Evolutionary conservation across 2,329 filamentous ascomycete genomes (phyloP), one percentile per base, ranked within the genome.

Genomic region (Colletotrichum navitas): DNA sequence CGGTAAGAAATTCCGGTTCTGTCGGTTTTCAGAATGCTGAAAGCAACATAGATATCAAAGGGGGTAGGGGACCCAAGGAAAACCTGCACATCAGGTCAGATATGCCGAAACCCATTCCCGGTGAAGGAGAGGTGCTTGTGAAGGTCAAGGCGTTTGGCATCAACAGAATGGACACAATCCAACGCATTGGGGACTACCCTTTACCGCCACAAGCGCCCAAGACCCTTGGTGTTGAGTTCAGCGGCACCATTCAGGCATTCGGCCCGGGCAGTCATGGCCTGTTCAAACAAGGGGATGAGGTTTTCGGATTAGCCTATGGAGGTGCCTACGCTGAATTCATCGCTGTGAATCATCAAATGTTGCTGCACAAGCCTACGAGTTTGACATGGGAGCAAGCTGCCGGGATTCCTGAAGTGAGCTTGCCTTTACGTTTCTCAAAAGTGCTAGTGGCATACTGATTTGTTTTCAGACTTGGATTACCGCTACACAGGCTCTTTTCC

Each of bases 311-410:
- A 16, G 93, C 94, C 3, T 97, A 97, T 82, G 94, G 95, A 74
- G 95, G 92, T 66, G 94, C 94, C 0, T 97, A 97, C 80, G 94
- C 94, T 34, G 93, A 97, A 84, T 95, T 92, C 83, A 89, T 97
- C 76, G 89, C 89, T 56, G 92, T 94, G 5, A 90, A 88, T 77
- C 90, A 90, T 61, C 89, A 91, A 76, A 97, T 95, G 93, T 87
- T 97, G 49, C 85, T 97, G 43, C 91, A 91, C 82, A 97, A 97
- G 83, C 94, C 94, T 0, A 82, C 82, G 5, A 87, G 89, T 77
- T 80, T 97, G 77, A 88, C 84, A 66, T 95, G 91, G 87, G 92
- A 92, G 81, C 85, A 91, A 77, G 92, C 91, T 12, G 95, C 95
- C 8, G 94, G 92, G 3, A 87, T 97, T 47, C 94, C 95, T 2